Evolutionary conservation across 371 early-diverging fungal genomes (phyloP).

Genomic region (Quaeritorhiza haematococci): DNA sequence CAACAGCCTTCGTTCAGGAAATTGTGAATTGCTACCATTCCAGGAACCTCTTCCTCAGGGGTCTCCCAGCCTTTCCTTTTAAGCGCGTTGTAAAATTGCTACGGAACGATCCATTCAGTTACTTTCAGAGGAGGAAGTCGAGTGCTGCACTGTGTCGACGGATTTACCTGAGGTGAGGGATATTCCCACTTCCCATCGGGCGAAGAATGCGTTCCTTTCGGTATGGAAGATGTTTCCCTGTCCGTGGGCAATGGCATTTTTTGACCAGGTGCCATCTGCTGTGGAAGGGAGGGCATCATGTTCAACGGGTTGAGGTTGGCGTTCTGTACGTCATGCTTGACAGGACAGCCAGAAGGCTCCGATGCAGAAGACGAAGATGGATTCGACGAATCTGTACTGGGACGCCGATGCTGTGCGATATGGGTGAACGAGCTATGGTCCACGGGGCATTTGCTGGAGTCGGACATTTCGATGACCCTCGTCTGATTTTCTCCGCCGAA

Average conservation of each 20-base stretch:
- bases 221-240: conserved; percentile 54
- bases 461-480: too few relatives aligned
- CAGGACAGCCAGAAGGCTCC: too few relatives aligned
- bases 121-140: neutral
- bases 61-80: conserved; percentile 91
- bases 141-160: neutral
- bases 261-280: conserved; percentile 63
- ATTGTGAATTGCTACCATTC: conserved; percentile 96
- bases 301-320: conserved; percentile 84
- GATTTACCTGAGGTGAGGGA: conserved; percentile 66
- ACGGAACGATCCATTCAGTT: neutral
- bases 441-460: too few relatives aligned
- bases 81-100: conserved; percentile 94
- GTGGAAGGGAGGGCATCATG: conserved; percentile 77
- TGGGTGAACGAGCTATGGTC: too few relatives aligned
- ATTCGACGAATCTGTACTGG: too few relatives aligned
- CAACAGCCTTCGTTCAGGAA: conserved; percentile 94
- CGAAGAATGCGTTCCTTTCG: conserved; percentile 24
- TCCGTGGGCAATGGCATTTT: conserved; percentile 64
- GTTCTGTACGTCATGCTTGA: too few relatives aligned
- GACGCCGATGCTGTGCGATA: too few relatives aligned
- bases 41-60: conserved; percentile 80
- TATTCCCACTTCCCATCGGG: conserved; percentile 75
- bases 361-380: too few relatives aligned
- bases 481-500: too few relatives aligned